These are phyloP conservation scores for Oxytropis ochrocephala DNA, from an alignment of 306 rosid species.

Conservation along the genomic window DNA sequence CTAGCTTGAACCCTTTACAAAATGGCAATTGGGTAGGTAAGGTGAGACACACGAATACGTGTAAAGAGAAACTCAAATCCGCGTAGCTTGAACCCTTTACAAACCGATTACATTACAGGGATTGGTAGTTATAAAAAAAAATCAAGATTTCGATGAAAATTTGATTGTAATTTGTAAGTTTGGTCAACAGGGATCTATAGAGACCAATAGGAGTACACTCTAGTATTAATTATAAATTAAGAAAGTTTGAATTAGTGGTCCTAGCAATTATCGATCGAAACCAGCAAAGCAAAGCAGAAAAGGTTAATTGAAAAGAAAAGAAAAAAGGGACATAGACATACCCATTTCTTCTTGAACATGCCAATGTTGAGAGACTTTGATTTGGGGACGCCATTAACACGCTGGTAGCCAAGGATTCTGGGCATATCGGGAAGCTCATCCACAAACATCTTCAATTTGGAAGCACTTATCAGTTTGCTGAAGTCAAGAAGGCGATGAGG, in stretches of 20 bases:
- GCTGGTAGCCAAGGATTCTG: conserved; percentile 33
- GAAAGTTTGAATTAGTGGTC: no score
- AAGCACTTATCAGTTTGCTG: conserved; percentile 24
- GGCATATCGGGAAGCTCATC: conserved; percentile 69
- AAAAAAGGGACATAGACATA: conserved; percentile 15
- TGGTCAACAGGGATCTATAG: no score
- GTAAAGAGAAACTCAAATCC: not conserved
- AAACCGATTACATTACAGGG: no score
- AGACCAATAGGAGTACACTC: no score
- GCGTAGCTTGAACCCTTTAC: no score
- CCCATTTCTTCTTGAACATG: conserved; percentile 81
- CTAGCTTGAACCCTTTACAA: not conserved
- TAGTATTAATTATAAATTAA: no score
- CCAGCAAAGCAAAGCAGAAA: not conserved
- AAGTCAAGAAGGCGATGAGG: conserved; percentile 29
- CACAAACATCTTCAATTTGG: conserved; percentile 55
- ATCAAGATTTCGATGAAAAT: no score
- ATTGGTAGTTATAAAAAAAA: no score
- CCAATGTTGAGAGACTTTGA: conserved; percentile 53
- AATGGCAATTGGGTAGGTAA: not conserved
- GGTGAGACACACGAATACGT: not conserved
- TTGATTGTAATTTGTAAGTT: not conserved
- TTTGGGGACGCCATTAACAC: conserved; percentile 37
- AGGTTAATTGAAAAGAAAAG: not conserved
- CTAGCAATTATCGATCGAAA: conserved; percentile 14